phyloP scores from a whole-genome alignment of 2,329 filamentous ascomycete genomes.

The Thelonectria rubi region DNA sequence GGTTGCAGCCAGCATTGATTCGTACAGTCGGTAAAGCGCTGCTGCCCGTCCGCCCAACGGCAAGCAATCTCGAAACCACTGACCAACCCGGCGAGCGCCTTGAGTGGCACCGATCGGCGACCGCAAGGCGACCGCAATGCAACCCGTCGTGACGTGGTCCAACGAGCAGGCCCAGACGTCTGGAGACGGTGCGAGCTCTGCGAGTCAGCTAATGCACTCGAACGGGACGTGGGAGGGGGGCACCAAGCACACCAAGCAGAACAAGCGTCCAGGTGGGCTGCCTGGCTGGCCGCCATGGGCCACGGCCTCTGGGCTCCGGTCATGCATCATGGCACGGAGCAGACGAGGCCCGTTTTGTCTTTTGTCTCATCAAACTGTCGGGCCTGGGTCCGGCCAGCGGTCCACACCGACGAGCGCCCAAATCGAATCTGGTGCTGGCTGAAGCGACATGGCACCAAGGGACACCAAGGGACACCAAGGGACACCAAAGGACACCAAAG shows the following conservation, averaged over 20 bases:
- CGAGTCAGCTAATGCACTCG: slow-evolving; percentile 31
- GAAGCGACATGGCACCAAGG: slow-evolving; percentile 11
- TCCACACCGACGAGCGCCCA: slow-evolving; percentile 16
- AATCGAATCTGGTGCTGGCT: slow-evolving; percentile 12
- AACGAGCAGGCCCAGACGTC: slow-evolving; percentile 29
- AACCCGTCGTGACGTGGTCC: slow-evolving; percentile 41
- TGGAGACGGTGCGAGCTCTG: slow-evolving; percentile 24
- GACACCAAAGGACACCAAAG: not conserved
- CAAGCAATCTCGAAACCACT: not conserved
- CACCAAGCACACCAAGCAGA: not conserved
- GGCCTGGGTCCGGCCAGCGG: slow-evolving; percentile 12
- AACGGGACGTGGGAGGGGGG: slow-evolving; percentile 23
- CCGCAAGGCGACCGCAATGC: slow-evolving; percentile 34
- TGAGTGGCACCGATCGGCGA: slow-evolving; percentile 27
- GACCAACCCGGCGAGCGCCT: not conserved
- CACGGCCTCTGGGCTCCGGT: too few relatives aligned
- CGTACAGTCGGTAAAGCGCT: not conserved
- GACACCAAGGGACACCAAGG: too few relatives aligned
- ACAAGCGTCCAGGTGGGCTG: not conserved
- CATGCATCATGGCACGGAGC: not conserved
- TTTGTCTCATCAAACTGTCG: slow-evolving; percentile 23
- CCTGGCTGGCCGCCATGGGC: too few relatives aligned
- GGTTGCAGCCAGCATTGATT: slow-evolving; percentile 19
- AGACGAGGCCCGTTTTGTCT: slow-evolving; percentile 21
- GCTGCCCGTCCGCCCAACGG: slow-evolving; percentile 8